Evolutionary conservation across 2,329 filamentous ascomycete species (phyloP).

Genomic region (Didymosphaeria variabile): DNA sequence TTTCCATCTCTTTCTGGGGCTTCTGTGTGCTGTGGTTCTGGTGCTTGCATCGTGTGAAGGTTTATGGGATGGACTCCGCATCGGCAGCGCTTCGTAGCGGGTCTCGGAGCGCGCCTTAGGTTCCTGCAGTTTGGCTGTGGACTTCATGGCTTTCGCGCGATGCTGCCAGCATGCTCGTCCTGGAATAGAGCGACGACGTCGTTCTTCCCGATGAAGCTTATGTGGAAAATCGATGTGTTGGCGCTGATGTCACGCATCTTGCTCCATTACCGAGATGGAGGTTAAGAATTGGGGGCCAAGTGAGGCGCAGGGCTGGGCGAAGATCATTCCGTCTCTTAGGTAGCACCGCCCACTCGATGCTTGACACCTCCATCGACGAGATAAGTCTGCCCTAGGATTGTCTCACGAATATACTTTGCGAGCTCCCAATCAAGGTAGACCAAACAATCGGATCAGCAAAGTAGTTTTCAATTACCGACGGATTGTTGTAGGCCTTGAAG

Average conservation of each 20-base stretch:
- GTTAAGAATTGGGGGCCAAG: background rate
- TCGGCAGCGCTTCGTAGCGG: constrained; percentile 1
- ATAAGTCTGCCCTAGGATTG: too few relatives aligned
- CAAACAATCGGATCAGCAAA: too few relatives aligned
- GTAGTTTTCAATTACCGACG: too few relatives aligned
- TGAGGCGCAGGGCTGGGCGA: constrained; percentile 4
- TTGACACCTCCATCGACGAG: too few relatives aligned
- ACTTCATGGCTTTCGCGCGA: background rate
- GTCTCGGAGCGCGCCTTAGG: background rate
- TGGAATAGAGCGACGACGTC: background rate
- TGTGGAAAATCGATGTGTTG: background rate
- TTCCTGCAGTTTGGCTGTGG: background rate
- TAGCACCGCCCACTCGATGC: background rate
- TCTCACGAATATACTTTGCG: too few relatives aligned
- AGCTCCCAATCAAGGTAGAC: too few relatives aligned
- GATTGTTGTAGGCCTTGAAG: too few relatives aligned
- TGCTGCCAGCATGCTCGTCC: background rate
- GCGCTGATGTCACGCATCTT: background rate
- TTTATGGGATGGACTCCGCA: background rate
- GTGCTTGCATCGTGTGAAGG: background rate
- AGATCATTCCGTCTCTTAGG: background rate
- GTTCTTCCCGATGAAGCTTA: too few relatives aligned
- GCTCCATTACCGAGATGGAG: background rate
- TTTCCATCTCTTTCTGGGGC: background rate
- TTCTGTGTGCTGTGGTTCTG: background rate